Conservation (phyloP, 2,329 filamentous ascomycete species). For the Ophiostoma novo-ulmi region DNA sequence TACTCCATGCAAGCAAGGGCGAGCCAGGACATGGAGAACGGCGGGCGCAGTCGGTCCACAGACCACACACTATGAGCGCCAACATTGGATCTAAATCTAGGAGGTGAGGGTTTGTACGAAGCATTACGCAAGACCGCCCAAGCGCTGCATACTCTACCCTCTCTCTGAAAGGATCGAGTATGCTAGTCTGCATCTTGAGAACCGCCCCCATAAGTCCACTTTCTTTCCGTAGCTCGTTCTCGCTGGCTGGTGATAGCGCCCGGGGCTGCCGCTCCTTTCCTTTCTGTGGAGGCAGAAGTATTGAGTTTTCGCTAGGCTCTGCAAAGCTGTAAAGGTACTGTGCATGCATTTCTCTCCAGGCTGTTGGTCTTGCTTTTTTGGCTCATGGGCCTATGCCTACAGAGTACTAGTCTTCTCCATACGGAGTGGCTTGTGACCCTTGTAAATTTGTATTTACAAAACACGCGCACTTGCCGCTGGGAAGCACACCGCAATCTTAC, state of each 20-base stretch:
- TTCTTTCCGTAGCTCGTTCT: not conserved
- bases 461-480: conserved; percentile 8
- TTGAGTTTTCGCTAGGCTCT: not conserved
- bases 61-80: not conserved
- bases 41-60: not conserved
- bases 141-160: not conserved
- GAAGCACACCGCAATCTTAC: conserved; percentile 10
- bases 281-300: not conserved
- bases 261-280: not conserved
- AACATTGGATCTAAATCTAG: not conserved
- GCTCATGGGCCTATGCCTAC: no score
- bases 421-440: not conserved
- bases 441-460: not conserved
- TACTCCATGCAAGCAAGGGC: not conserved
- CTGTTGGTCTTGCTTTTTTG: no score
- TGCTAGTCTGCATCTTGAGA: not conserved
- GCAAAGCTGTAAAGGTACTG: not conserved
- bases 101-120: not conserved
- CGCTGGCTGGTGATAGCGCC: conserved; percentile 4
- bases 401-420: no score
- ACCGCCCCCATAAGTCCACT: not conserved
- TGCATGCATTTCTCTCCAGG: no score
- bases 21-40: not conserved
- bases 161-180: not conserved
- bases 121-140: conserved; percentile 13